These are phyloP conservation scores for Umbelopsis isabellina DNA, from an alignment of 192 early-diverging fungal genomes.

Conservation along the genomic window DNA sequence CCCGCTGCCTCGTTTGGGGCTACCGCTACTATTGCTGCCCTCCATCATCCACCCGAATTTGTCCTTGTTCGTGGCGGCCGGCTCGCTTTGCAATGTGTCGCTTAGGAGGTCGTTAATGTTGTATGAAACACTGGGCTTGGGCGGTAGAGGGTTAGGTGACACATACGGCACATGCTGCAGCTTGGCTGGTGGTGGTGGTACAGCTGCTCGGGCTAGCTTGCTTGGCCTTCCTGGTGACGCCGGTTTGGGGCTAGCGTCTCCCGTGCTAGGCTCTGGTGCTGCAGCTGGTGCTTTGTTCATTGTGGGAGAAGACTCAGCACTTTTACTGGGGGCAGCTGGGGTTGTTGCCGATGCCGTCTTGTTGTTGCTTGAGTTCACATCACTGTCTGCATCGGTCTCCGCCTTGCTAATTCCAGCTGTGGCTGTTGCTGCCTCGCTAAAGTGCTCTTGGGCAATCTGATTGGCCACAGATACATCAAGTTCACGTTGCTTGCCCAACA, in stretches of 20 bases:
- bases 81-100: slow-evolving; percentile 10
- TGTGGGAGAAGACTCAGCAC: not conserved
- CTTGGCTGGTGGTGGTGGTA: not conserved
- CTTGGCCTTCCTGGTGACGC: too few relatives aligned
- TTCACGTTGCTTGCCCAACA: slow-evolving; percentile 47
- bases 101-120: slow-evolving; percentile 38
- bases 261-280: not conserved
- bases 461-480: slow-evolving; percentile 37
- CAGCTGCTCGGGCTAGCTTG: not conserved
- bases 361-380: not conserved
- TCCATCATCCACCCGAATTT: slow-evolving; percentile 38
- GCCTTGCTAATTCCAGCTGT: not conserved
- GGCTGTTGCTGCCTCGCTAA: not conserved
- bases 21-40: not conserved
- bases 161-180: slow-evolving; percentile 14
- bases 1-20: not conserved
- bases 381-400: not conserved
- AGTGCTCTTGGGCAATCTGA: slow-evolving; percentile 2
- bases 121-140: slow-evolving; percentile 30
- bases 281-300: not conserved
- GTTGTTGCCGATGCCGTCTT: not conserved
- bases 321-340: not conserved
- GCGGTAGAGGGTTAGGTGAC: slow-evolving; percentile 27
- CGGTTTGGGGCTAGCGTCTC: too few relatives aligned
- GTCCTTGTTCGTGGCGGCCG: not conserved